phyloP scores from a whole-genome alignment of 257 asterid genomes.

The Solanum virginianum region DNA sequence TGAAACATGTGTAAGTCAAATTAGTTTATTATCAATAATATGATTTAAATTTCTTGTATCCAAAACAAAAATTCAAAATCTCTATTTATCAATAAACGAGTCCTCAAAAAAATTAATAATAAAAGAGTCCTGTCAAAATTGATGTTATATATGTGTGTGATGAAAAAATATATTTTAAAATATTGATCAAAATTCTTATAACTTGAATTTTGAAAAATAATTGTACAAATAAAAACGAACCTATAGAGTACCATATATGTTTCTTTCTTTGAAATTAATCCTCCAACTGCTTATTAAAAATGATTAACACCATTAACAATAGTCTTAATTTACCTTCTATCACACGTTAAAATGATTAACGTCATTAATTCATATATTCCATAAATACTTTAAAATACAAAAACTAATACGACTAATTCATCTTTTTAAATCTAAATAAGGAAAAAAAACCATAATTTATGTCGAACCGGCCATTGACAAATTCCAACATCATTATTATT shows the following conservation, averaged over 20 bases:
- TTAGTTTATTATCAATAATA: too few species aligned
- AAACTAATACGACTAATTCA: not conserved
- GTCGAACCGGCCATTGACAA: not conserved
- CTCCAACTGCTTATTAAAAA: not conserved
- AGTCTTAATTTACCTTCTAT: not conserved
- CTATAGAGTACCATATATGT: fast-evolving
- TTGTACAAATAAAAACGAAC: not conserved
- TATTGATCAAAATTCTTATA: too few species aligned
- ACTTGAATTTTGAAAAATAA: not conserved
- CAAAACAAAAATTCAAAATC: too few species aligned
- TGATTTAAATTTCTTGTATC: too few species aligned
- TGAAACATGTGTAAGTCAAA: too few species aligned
- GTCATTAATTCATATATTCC: not conserved
- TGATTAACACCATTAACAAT: not conserved
- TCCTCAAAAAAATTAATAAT: too few species aligned
- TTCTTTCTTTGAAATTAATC: not conserved
- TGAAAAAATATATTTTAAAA: too few species aligned
- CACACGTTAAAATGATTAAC: not conserved
- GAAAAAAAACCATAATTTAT: not conserved
- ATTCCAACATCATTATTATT: not conserved
- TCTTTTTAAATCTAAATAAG: too few species aligned
- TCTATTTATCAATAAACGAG: too few species aligned
- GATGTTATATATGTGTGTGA: too few species aligned
- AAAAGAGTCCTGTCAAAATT: too few species aligned
- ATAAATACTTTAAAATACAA: not conserved